Conservation (phyloP, 139 green algal species). For the Deuterostichococcus epilithicus region DNA sequence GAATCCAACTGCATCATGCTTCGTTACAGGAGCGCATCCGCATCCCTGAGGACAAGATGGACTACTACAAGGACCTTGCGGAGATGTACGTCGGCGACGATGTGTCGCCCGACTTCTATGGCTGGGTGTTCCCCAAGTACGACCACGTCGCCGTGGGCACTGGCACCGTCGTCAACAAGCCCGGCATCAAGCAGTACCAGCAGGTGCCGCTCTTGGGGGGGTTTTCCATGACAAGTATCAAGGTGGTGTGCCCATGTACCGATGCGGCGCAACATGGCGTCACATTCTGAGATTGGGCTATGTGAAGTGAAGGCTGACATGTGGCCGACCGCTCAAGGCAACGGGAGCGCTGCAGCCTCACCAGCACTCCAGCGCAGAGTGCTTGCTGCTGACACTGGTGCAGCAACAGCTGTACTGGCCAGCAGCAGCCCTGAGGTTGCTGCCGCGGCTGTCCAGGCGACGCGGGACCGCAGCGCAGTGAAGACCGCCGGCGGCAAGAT, state of each 20-base stretch:
- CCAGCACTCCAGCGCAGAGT: too few relatives aligned
- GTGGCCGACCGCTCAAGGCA: too few relatives aligned
- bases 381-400: too few relatives aligned
- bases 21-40: slow-evolving; percentile 84
- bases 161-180: slow-evolving; percentile 99
- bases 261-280: too few relatives aligned
- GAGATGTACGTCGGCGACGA: slow-evolving; percentile 99
- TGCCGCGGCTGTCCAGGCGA: slow-evolving; percentile 11
- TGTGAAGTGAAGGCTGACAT: too few relatives aligned
- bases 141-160: slow-evolving; percentile 99
- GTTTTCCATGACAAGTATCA: too few relatives aligned
- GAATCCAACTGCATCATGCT: too few relatives aligned
- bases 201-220: too few relatives aligned
- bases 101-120: slow-evolving; percentile 99
- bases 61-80: slow-evolving; percentile 99
- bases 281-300: too few relatives aligned
- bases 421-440: neutral
- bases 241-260: too few relatives aligned
- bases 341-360: too few relatives aligned
- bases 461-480: slow-evolving; percentile 45
- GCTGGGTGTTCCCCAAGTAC: slow-evolving; percentile 99
- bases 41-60: slow-evolving; percentile 98
- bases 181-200: slow-evolving; percentile 99
- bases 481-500: slow-evolving; percentile 98
- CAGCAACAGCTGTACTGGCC: neutral